Conservation (phyloP, 2,329 filamentous ascomycete species). For the Calonectria pauciramosa region DNA sequence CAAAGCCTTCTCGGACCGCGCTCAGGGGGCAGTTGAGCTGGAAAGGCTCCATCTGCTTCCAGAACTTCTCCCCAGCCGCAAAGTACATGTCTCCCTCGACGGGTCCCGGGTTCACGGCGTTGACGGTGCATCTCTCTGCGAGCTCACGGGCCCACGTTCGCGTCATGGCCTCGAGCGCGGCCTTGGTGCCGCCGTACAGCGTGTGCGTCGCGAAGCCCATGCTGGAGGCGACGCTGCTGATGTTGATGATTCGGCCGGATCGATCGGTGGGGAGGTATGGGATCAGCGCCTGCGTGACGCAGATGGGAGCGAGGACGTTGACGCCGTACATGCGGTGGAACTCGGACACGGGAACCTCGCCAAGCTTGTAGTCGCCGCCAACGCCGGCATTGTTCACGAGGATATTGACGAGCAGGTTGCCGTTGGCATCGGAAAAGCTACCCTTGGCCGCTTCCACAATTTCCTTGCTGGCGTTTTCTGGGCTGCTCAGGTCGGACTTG, state of each 20-base stretch:
- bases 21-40: conserved; percentile 15
- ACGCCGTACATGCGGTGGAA: conserved; percentile 77
- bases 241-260: conserved; percentile 66
- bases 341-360: conserved; percentile 70
- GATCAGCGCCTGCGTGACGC: conserved; percentile 78
- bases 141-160: conserved; percentile 65
- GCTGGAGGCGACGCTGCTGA: conserved; percentile 61
- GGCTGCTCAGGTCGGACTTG: conserved; percentile 6
- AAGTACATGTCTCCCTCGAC: conserved; percentile 61
- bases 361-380: conserved; percentile 70
- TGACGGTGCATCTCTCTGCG: conserved; percentile 62
- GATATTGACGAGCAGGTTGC: conserved; percentile 76
- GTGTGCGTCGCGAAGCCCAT: conserved; percentile 60
- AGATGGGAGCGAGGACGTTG: conserved; percentile 81
- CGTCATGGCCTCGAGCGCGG: conserved; percentile 66
- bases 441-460: conserved; percentile 33
- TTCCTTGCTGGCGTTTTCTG: conserved; percentile 2
- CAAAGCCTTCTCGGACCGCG: conserved; percentile 22
- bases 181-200: conserved; percentile 66
- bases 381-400: conserved; percentile 85
- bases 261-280: conserved; percentile 79
- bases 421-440: conserved; percentile 12
- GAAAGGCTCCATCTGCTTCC: conserved; percentile 26
- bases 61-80: conserved; percentile 19
- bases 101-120: conserved; percentile 66